Conservation (phyloP, 257 asterid species). For the Verbena officinalis region DNA sequence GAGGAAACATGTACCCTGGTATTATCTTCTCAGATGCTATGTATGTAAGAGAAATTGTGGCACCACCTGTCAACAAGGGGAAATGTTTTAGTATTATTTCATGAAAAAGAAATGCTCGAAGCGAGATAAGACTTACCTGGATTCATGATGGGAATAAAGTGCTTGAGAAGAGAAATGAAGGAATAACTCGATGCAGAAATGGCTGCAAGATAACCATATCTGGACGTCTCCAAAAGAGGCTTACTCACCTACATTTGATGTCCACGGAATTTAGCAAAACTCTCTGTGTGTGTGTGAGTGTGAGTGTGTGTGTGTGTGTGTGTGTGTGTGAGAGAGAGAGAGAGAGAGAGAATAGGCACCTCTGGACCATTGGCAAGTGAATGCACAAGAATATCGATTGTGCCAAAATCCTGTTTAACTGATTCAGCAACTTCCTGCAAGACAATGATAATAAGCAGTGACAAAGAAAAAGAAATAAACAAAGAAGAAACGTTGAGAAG, state of each 20-base stretch:
- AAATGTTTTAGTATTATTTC: not conserved
- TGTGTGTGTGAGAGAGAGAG: slow-evolving; percentile 5
- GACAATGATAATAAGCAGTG: slow-evolving; percentile 22
- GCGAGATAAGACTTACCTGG: slow-evolving; percentile 53
- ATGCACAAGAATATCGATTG: slow-evolving; percentile 96
- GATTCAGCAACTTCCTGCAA: slow-evolving; percentile 92
- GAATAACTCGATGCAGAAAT: slow-evolving; percentile 96
- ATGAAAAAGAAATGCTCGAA: not conserved
- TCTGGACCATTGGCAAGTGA: slow-evolving; percentile 99
- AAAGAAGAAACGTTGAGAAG: slow-evolving; percentile 11
- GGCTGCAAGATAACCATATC: slow-evolving; percentile 90
- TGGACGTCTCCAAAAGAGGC: slow-evolving; percentile 86
- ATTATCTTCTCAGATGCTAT: slow-evolving; percentile 95
- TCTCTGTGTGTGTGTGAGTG: no score
- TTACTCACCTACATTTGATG: slow-evolving; percentile 60
- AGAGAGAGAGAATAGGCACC: slow-evolving; percentile 41
- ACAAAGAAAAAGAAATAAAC: no score
- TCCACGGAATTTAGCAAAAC: slow-evolving; percentile 16
- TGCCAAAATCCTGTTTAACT: slow-evolving; percentile 91
- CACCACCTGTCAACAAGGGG: slow-evolving; percentile 66
- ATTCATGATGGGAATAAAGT: slow-evolving; percentile 84
- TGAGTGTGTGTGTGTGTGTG: no score
- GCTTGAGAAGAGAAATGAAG: slow-evolving; percentile 76
- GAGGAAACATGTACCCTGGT: slow-evolving; percentile 67
- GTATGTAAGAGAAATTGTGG: slow-evolving; percentile 89